A percentile compares a stretch with the other conserved stretches of the same genome.
Conservation (phyloP, 176 grass and related monocot genomes). For the Zea luxurians region DNA sequence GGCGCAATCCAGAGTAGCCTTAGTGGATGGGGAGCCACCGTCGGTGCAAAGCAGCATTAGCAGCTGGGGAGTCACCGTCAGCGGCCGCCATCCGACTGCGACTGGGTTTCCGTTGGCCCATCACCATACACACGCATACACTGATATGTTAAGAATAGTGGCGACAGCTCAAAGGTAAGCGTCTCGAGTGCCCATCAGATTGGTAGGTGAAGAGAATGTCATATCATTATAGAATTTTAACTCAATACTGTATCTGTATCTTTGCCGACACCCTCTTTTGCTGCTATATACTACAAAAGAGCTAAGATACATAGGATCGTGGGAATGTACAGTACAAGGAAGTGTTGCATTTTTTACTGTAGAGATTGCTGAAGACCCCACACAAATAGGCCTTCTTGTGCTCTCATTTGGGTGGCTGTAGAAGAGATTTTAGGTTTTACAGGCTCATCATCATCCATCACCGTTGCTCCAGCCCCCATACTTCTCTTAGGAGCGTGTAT, state of each 20-base stretch:
- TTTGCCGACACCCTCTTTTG: neutral
- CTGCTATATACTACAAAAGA: slow-evolving; percentile 36
- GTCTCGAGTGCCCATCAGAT: neutral
- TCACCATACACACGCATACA: slow-evolving; percentile 34
- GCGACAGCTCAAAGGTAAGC: slow-evolving; percentile 36
- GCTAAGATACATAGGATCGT: slow-evolving; percentile 19
- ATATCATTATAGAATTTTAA: neutral
- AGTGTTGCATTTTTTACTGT: slow-evolving; percentile 9
- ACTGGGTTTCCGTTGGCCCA: slow-evolving; percentile 9
- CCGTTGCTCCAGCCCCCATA: slow-evolving; percentile 54
- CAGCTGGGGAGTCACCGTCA: slow-evolving; percentile 36
- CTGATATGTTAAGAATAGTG: slow-evolving; percentile 30
- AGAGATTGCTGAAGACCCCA: neutral
- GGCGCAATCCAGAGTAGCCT: neutral
- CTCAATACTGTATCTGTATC: neutral
- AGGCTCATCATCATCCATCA: slow-evolving; percentile 16
- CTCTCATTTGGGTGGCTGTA: slow-evolving; percentile 22
- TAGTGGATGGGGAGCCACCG: slow-evolving; percentile 30
- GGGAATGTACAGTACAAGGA: slow-evolving; percentile 50
- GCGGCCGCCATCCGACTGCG: slow-evolving; percentile 29
- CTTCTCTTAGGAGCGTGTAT: slow-evolving; percentile 69
- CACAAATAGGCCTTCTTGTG: slow-evolving; percentile 3
- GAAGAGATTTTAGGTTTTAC: slow-evolving; percentile 33
- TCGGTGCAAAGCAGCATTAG: neutral
- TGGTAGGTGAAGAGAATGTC: neutral